Base-by-base conservation (phyloP, 257 asterid species). In the Vinca minor region DNA sequence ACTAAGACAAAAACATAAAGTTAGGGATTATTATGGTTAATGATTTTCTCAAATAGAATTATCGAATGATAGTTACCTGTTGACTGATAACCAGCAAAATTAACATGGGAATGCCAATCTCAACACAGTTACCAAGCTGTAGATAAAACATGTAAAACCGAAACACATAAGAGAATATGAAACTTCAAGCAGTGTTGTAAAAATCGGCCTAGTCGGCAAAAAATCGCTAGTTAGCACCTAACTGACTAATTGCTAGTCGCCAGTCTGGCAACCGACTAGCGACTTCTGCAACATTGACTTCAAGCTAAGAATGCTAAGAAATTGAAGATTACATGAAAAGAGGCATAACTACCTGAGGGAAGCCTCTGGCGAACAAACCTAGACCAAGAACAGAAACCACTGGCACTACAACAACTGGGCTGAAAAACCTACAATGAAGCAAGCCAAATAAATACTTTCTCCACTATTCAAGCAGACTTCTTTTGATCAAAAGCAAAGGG, bases 41-140 rank as follows among this genome's bases (percentile, higher is more conserved):
- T 20, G 50, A 65, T 28, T 15, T 42, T 46, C 23, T 12, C 49
- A 23, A 31, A 14, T 10, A 12, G 42, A 39, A 54, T 29, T 36
- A 13, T 1, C 17, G 42, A 63, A 42, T 36, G 23, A 42, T 34
- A 63, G 77, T 63, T 81, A 93, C 99, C 78, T 89, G 97, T 70
- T 92, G 96, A 52, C 84, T 70, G 66, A 87, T 34, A 69, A 93
- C 77, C 62, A 93, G 83, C 38, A 93, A 78, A 79, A 93, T 80
- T 79, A 93, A 71, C 95, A 86, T 87, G 34, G 97, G 97, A 61
- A 93, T 64, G 69, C 99, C 97, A 64, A 93, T 83, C 75, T 83
- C 85, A 62, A 93, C 87, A 75, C 97, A 93, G 62, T 83, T 88
- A 20, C 73, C 86, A 62, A 93, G 83, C 98, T 93, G 95, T 59